Evolutionary conservation across 441 rosid species (phyloP).

Genomic region (Corymbia citriodora): DNA sequence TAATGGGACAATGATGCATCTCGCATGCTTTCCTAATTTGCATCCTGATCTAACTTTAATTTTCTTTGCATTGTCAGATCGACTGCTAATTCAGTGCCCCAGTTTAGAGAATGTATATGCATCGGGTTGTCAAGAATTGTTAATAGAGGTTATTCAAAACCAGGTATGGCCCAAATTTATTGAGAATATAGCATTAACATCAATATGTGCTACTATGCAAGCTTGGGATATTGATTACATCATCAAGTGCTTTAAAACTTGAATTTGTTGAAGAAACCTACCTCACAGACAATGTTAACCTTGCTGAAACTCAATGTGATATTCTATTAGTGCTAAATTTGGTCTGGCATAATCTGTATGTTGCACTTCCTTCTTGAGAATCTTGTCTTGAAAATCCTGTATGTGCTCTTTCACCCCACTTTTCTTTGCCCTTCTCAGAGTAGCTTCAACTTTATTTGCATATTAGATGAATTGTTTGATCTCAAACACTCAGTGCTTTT

Average conservation of each 20-base stretch:
- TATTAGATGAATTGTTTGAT: neutral
- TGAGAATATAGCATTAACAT: neutral
- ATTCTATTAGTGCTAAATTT: neutral
- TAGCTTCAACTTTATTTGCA: neutral
- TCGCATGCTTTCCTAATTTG: neutral
- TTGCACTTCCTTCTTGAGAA: neutral
- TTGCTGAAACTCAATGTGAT: neutral
- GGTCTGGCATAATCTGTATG: neutral
- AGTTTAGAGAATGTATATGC: slow-evolving; percentile 70
- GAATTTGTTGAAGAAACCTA: neutral
- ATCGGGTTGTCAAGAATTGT: slow-evolving; percentile 60
- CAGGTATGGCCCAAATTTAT: slow-evolving; percentile 49
- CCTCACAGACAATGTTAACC: neutral
- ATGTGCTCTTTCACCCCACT: neutral
- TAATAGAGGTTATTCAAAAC: slow-evolving; percentile 52
- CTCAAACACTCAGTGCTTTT: neutral
- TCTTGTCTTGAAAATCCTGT: neutral
- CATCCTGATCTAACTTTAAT: neutral
- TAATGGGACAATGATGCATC: neutral
- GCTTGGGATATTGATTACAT: neutral
- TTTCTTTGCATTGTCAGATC: slow-evolving; percentile 31
- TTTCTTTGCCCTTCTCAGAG: neutral
- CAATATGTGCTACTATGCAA: neutral
- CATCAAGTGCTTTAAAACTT: neutral
- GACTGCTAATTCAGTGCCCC: slow-evolving; percentile 83